These are phyloP conservation scores for Coniochaeta prunicola DNA, from an alignment of 2,329 filamentous ascomycete species.

Conservation along the genomic window DNA sequence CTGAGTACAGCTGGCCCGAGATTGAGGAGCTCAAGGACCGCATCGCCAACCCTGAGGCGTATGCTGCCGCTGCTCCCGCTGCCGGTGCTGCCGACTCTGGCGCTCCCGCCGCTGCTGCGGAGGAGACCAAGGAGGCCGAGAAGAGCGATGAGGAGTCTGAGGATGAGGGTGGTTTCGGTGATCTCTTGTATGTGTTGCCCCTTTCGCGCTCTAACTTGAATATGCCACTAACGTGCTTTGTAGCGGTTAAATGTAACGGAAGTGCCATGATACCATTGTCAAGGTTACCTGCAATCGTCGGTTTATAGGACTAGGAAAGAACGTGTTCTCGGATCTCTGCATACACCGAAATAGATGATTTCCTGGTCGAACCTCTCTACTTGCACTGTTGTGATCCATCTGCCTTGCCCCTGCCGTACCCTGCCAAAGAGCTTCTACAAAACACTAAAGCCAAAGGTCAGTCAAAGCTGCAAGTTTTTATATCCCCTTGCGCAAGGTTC, in stretches of 20 bases:
- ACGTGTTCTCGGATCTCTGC: conserved; percentile 28
- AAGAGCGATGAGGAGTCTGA: conserved; percentile 63
- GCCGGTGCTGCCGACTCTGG: conserved; percentile 49
- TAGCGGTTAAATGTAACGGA: conserved; percentile 43
- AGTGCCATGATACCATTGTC: conserved; percentile 2
- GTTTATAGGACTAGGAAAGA: conserved; percentile 35
- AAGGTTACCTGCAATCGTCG: conserved; percentile 15
- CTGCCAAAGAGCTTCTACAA: background rate
- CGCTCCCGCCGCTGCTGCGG: conserved; percentile 47
- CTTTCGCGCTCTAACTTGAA: background rate
- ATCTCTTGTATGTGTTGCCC: conserved; percentile 57
- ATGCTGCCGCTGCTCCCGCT: conserved; percentile 73
- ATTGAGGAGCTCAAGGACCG: conserved; percentile 99
- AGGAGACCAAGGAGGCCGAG: conserved; percentile 54
- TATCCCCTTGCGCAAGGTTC: conserved; percentile 20
- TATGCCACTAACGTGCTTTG: conserved; percentile 28
- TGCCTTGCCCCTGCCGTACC: conserved; percentile 3
- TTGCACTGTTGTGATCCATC: conserved; percentile 13
- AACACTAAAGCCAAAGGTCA: conserved; percentile 28
- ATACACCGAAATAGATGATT: conserved; percentile 39
- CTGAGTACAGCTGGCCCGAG: conserved; percentile 88
- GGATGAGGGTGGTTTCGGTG: conserved; percentile 66
- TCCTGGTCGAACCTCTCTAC: conserved; percentile 32
- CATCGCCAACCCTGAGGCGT: conserved; percentile 97
- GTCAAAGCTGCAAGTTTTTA: conserved; percentile 21